These are phyloP conservation scores for Rhizoctonia solani DNA, from an alignment of 1,284 basidiomycete species.

Conservation along the genomic window DNA sequence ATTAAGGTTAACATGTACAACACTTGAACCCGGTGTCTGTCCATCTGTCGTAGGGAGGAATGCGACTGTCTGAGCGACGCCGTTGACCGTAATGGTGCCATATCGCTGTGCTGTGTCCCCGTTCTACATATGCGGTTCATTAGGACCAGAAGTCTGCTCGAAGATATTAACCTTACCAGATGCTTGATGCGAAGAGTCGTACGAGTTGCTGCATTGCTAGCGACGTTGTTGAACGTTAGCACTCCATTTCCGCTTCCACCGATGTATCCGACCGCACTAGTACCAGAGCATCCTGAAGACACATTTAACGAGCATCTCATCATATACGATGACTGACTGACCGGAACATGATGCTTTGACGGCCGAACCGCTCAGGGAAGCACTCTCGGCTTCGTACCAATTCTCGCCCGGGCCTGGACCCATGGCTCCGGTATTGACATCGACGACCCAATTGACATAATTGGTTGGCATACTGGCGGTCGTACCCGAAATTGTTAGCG, in stretches of 20 bases:
- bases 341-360: conserved; percentile 5
- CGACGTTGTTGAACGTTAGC: conserved; percentile 32
- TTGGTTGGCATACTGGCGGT: conserved; percentile 36
- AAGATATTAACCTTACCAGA: background rate
- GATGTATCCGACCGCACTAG: conserved; percentile 34
- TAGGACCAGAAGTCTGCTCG: background rate
- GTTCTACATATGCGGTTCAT: conserved; percentile 22
- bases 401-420: conserved; percentile 36
- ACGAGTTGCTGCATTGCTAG: conserved; percentile 31
- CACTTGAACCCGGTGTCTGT: conserved; percentile 36
- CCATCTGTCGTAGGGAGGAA: conserved; percentile 38
- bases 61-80: conserved; percentile 35
- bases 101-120: conserved; percentile 36
- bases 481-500: conserved; percentile 36
- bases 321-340: background rate
- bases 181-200: conserved; percentile 38
- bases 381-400: conserved; percentile 36
- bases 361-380: conserved; percentile 23
- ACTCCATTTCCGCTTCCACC: conserved; percentile 33
- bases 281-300: conserved; percentile 36
- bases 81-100: conserved; percentile 37
- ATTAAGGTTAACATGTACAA: conserved; percentile 37
- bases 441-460: conserved; percentile 39
- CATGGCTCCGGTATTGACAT: conserved; percentile 33
- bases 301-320: background rate